Percentiles rank a stretch among this genome's conserved stretches.
Conservation (phyloP, 1,284 basidiomycete species). For the Ceratobasidium sp. region DNA sequence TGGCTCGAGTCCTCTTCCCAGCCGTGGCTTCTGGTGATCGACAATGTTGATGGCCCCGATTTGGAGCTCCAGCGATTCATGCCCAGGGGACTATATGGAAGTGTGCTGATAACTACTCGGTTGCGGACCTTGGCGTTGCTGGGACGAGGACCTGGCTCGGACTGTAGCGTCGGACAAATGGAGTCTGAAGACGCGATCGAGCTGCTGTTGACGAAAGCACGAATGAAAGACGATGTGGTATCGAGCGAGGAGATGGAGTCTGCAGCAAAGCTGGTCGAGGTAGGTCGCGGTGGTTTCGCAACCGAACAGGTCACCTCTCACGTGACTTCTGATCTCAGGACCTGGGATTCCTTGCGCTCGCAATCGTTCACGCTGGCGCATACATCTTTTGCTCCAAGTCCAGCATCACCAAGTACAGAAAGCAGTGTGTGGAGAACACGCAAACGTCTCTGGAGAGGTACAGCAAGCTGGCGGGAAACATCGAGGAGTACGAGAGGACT, state of each 20-base stretch:
- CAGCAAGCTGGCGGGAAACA: neutral
- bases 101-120: conserved; percentile 18
- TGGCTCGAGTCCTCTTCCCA: neutral
- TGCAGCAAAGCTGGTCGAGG: neutral
- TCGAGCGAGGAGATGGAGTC: neutral
- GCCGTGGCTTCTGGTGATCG: conserved; percentile 7
- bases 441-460: no score
- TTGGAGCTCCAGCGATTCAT: neutral
- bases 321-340: neutral
- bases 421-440: neutral
- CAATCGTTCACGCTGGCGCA: conserved; percentile 20
- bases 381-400: neutral
- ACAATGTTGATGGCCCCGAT: conserved; percentile 1
- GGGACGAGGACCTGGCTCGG: neutral
- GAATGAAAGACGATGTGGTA: neutral
- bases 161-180: neutral
- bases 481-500: conserved; percentile 10
- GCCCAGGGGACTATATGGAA: neutral
- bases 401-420: neutral
- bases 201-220: neutral
- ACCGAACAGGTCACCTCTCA: no score
- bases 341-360: neutral
- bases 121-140: neutral
- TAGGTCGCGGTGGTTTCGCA: no score
- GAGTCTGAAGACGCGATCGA: conserved; percentile 1